A percentile compares a stretch with the other conserved stretches of the same genome.
Evolutionary conservation across 306 rosid species (phyloP).

Genomic region (Castanospermum australe): DNA sequence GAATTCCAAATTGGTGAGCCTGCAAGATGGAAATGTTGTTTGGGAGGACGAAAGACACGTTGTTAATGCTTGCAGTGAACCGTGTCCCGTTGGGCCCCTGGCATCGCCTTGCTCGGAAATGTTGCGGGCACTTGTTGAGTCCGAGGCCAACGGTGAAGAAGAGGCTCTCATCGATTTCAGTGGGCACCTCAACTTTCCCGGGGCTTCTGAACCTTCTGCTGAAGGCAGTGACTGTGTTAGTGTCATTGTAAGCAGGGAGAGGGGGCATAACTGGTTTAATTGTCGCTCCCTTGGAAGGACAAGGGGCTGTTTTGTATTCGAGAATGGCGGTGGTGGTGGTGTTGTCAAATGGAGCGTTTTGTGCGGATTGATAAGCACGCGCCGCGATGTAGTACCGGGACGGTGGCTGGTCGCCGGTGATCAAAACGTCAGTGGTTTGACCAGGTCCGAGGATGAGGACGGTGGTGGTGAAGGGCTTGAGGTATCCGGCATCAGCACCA

Average conservation of each 20-base stretch:
- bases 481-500: conserved; percentile 86
- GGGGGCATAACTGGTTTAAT: conserved; percentile 54
- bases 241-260: conserved; percentile 84
- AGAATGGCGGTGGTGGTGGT: conserved; percentile 95
- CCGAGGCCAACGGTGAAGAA: conserved; percentile 80
- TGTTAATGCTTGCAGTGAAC: conserved; percentile 86
- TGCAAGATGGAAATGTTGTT: conserved; percentile 63
- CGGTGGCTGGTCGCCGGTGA: conserved; percentile 70
- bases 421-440: conserved; percentile 88
- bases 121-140: conserved; percentile 65
- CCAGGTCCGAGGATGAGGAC: conserved; percentile 93
- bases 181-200: conserved; percentile 60
- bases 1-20: conserved; percentile 61
- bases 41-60: conserved; percentile 77
- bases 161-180: conserved; percentile 62
- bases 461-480: conserved; percentile 76
- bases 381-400: conserved; percentile 79
- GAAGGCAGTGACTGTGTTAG: conserved; percentile 71
- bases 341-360: conserved; percentile 73
- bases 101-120: conserved; percentile 37
- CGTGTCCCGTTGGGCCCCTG: conserved; percentile 95
- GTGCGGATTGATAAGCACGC: conserved; percentile 74
- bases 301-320: conserved; percentile 53
- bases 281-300: conserved; percentile 36
- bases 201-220: conserved; percentile 58